Conservation (phyloP, 306 rosid species). For the Cicer chorassanicum region DNA sequence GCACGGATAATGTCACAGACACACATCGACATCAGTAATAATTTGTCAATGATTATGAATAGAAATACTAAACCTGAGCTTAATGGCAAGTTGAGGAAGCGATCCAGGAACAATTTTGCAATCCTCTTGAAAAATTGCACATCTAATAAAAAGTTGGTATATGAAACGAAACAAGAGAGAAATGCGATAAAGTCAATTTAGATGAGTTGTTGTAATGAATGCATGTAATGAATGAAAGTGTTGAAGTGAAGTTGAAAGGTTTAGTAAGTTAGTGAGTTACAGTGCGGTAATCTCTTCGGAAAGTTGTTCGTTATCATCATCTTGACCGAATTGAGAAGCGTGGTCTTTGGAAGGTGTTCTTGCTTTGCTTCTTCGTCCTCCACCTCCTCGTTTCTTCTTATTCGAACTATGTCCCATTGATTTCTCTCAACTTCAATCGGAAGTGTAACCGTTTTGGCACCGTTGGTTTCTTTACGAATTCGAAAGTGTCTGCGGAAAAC, state of each 20-base stretch:
- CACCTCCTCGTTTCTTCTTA: slow-evolving; percentile 84
- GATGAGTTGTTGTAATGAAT: background rate
- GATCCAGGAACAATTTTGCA: slow-evolving; percentile 64
- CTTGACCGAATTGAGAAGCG: slow-evolving; percentile 45
- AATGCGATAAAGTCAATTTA: no score
- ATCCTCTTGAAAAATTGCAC: slow-evolving; percentile 89
- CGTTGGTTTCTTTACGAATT: background rate
- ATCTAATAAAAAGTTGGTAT: slow-evolving; percentile 46
- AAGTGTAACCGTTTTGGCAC: background rate
- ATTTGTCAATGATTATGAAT: background rate
- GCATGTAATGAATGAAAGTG: background rate
- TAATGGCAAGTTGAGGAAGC: slow-evolving; percentile 64
- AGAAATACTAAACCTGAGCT: slow-evolving; percentile 62
- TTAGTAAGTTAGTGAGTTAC: slow-evolving; percentile 45
- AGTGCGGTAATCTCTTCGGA: slow-evolving; percentile 91
- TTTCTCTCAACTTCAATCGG: slow-evolving; percentile 10
- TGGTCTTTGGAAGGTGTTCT: slow-evolving; percentile 72
- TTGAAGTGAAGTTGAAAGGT: background rate
- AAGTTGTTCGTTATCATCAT: slow-evolving; percentile 75
- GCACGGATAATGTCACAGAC: no score
- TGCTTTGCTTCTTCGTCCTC: slow-evolving; percentile 69
- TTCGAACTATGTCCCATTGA: slow-evolving; percentile 78
- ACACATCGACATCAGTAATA: no score
- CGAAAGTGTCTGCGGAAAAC: background rate
- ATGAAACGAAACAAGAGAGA: background rate